Conservation (phyloP, 306 rosid genomes). For the Gleditsia sinensis region DNA sequence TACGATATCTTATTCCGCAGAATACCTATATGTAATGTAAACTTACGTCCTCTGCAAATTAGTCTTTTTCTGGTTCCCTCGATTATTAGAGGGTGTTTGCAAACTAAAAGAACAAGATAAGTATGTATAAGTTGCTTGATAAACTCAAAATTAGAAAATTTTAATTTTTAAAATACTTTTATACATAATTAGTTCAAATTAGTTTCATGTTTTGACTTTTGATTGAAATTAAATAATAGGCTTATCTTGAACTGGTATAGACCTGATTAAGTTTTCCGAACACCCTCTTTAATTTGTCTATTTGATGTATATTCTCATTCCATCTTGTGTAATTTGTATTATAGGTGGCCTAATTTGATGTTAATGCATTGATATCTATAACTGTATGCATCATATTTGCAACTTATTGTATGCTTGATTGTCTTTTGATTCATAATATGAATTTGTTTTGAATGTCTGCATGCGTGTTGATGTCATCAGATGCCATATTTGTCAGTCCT, state of each 20-base stretch:
- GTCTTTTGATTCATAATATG: neutral
- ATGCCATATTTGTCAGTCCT: neutral
- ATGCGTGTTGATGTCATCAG: neutral
- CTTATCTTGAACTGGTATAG: conserved; percentile 7
- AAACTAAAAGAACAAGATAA: neutral
- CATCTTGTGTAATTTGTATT: conserved; percentile 13
- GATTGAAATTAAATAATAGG: conserved; percentile 1
- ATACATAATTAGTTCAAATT: neutral
- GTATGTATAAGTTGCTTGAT: neutral
- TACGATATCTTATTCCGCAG: neutral
- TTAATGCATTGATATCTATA: neutral
- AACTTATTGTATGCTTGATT: neutral
- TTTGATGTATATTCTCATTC: neutral
- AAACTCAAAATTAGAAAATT: neutral
- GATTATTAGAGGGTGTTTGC: neutral
- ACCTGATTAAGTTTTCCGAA: neutral
- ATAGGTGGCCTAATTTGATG: neutral
- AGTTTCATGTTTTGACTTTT: neutral
- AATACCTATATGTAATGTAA: neutral
- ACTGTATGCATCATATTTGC: neutral
- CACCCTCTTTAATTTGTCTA: neutral
- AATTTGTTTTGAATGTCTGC: neutral
- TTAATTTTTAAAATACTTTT: neutral
- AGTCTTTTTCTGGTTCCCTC: neutral
- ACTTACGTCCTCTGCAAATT: neutral